Base-by-base conservation (phyloP, 352 stramenopile species). In the Halophytophthora batemanensis region DNA sequence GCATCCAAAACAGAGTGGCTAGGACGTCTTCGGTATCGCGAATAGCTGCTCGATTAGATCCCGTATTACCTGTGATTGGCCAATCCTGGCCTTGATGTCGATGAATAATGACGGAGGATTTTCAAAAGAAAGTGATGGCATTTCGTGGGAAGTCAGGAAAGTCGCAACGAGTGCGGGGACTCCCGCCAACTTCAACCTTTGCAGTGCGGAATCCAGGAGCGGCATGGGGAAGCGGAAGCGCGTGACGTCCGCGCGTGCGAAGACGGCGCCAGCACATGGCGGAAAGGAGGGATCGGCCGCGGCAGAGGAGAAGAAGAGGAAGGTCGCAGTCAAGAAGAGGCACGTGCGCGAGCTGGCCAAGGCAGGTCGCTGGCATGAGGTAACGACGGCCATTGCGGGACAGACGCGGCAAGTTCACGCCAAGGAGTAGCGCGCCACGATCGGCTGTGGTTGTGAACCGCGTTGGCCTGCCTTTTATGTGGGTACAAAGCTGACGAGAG, bases 331-430 rank as follows among this genome's bases (percentile, higher is more conserved):
- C 23, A 94, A 94, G 65, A 90, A 90, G 55, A 75, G 80, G 46
- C 77, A 92, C 40, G 79, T 90, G 51, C 81, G 74, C 21, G 75
- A 90, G 33, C 47, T 92, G 35, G 77, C 77, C 18, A 83, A 81
- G 42, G 40, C 31, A 15, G 48, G 61, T 11, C 50, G 66, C 1
- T 90, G 74, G 77, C 46, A 64, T 5, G 66, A 88, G 77, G 81
- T 90, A 44, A 8, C 41, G 17, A 1, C 25, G 17, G n/a, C n/a
- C 5, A 19, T 17, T 2, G 39, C 10, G 23, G 17, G 33, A 19
- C 28, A 56, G 18, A 21, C 19, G 25, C 13, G 14, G 3, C 11
- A 50, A 17, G 34, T 13, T 19, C 17, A 17, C 25, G 6, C 23
- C 6, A 25, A 40, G 13, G 6, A 38, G 35, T 51, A 41, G 22